Percentiles rank a stretch among this genome's conserved stretches.
Conservation (phyloP, 805 yeast species). For the Saccharomycopsis guyanensis region DNA sequence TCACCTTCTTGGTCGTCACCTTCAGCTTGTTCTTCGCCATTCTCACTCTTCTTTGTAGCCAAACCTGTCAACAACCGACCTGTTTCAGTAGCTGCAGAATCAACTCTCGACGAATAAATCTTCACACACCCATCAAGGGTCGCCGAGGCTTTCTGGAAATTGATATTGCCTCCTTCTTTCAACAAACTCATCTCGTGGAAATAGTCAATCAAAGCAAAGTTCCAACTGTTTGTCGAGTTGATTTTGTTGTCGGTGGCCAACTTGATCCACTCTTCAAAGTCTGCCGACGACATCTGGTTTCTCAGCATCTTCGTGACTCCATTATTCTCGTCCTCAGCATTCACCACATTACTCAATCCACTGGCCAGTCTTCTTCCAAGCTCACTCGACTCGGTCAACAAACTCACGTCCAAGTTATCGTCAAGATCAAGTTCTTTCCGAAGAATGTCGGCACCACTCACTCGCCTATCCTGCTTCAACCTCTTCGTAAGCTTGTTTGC, state of each 20-base stretch:
- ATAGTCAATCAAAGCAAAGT: constrained; percentile 83
- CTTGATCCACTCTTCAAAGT: constrained; percentile 75
- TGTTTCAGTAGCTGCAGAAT: constrained; percentile 86
- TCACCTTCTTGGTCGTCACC: constrained; percentile 23
- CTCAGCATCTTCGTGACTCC: constrained; percentile 23
- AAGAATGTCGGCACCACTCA: constrained; percentile 29
- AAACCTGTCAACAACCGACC: constrained; percentile 75
- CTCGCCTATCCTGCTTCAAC: constrained; percentile 26
- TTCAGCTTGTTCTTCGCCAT: constrained; percentile 23
- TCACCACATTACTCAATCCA: not conserved
- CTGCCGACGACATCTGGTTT: constrained; percentile 30
- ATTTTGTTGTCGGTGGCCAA: constrained; percentile 80
- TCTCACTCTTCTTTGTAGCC: constrained; percentile 35
- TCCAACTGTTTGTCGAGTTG: constrained; percentile 82
- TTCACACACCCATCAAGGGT: constrained; percentile 93
- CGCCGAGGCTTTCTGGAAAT: constrained; percentile 85
- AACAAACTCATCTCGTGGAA: constrained; percentile 75
- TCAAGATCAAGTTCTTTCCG: constrained; percentile 26
- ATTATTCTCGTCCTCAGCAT: constrained; percentile 4
- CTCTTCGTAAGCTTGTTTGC: constrained; percentile 14
- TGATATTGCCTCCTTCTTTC: constrained; percentile 69
- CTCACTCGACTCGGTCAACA: constrained; percentile 9
- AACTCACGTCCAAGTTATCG: constrained; percentile 9
- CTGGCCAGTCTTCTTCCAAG: constrained; percentile 1
- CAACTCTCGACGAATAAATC: constrained; percentile 85